Base-by-base conservation (phyloP, 2,329 filamentous ascomycete species). In the Colletotrichum tofieldiae region DNA sequence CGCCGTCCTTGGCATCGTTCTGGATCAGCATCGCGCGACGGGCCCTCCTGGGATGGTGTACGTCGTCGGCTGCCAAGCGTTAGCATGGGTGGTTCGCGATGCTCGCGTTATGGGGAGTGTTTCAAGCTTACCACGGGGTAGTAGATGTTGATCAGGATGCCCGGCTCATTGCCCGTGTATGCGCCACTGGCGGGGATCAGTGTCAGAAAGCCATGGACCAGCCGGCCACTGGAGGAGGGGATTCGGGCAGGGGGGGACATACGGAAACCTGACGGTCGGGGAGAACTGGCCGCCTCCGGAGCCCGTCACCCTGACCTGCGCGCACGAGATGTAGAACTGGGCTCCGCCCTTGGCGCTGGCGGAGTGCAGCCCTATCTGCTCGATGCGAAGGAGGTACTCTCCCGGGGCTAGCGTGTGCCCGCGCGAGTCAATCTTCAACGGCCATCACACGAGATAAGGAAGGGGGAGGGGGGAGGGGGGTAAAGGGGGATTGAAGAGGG, bases 291-390 rank as follows among this genome's bases (percentile, higher is more conserved):
- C 61, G 49, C 51, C 54, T 18, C 72, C 72, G 23, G 64, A 60
- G 11, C 69, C 69, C 16, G 72, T 72, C 1, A 82, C 81, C 3
- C 68, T 76, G 37, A 82, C 68, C 72, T 82, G 81, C 1, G 78
- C 81, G 51, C 81, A 82, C 16, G 77, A 76, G n/a, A 82, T 78
- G 75, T 81, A 83, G 78, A 81, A 81, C 76, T 82, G 80, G 26
- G 81, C 81, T 41, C 81, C 81, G 60, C 76, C 75, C 63, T 77
- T 74, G 58, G 60, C 54, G n/a, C 80, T 73, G 20, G 81, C 80
- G 1, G 73, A 76, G 71, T 83, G 81, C 7, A 83, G 77, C 43
- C 77, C 81, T 4, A 83, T 71, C 69, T 83, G 81, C 75, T 83
- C 82, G 20, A 78, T 81, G 20, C 82, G 80, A 73, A 83, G 77